Percentiles rank a stretch among this genome's conserved stretches.
Conservation (phyloP, 164 flowering plant genomes). For the Cinnamomum micranthum region DNA sequence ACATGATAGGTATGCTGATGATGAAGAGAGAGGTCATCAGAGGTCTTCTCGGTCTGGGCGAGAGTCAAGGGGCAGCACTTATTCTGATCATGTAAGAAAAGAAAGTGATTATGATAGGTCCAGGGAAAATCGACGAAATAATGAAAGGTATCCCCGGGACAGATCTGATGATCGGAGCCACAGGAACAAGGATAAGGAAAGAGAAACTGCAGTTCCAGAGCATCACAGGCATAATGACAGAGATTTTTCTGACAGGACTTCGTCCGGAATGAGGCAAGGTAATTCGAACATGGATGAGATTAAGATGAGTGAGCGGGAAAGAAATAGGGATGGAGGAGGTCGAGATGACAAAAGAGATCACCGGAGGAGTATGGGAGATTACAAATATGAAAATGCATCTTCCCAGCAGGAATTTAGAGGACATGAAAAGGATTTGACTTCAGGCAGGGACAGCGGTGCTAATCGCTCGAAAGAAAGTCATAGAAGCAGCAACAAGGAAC, state of each 20-base stretch:
- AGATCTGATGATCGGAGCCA: conserved; percentile 40
- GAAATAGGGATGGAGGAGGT: conserved; percentile 32
- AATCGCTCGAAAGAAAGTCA: conserved; percentile 31
- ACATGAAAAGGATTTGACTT: conserved; percentile 26
- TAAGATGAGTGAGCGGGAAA: conserved; percentile 33
- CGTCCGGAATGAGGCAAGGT: conserved; percentile 32
- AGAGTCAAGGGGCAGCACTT: conserved; percentile 36
- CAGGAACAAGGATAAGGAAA: conserved; percentile 49
- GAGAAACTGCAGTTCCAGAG: conserved; percentile 28
- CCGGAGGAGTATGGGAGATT: conserved; percentile 38
- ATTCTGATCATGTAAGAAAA: conserved; percentile 33
- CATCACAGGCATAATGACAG: conserved; percentile 29
- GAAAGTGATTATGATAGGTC: conserved; percentile 47
- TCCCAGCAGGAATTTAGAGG: conserved; percentile 23
- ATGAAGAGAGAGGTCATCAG: conserved; percentile 41
- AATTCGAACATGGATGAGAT: conserved; percentile 25
- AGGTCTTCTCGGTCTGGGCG: conserved; percentile 45
- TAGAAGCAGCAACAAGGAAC: conserved; percentile 32
- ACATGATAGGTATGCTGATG: conserved; percentile 42
- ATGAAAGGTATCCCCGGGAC: conserved; percentile 46
- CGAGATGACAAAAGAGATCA: conserved; percentile 44
- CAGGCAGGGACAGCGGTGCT: conserved; percentile 28
- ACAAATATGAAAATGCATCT: conserved; percentile 27
- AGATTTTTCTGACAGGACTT: conserved; percentile 28
- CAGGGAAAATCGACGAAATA: conserved; percentile 33